Evolutionary conservation across 768 basidiomycete genomes (phyloP).

Genomic region (Lactarius sp.): DNA sequence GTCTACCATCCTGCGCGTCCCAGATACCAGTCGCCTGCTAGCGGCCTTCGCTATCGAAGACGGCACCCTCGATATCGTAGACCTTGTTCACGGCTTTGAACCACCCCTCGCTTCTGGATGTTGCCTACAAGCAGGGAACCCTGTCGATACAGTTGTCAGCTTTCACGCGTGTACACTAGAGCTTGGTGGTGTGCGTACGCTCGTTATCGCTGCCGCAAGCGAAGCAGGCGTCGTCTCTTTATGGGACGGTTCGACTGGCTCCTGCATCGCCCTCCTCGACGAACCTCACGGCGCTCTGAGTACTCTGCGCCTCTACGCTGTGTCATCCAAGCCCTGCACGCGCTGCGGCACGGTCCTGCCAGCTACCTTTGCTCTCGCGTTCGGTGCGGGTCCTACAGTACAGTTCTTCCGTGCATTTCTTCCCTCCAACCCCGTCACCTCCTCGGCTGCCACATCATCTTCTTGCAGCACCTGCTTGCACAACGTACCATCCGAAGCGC

Average conservation of each 20-base stretch:
- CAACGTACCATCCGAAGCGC: slow-evolving; percentile 36
- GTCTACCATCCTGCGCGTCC: slow-evolving; percentile 45
- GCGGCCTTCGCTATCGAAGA: slow-evolving; percentile 61
- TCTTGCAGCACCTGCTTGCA: slow-evolving; percentile 65
- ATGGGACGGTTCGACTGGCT: slow-evolving; percentile 67
- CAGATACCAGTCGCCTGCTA: slow-evolving; percentile 43
- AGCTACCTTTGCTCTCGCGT: slow-evolving; percentile 60
- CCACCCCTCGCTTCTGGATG: slow-evolving; percentile 42
- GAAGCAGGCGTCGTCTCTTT: slow-evolving; percentile 64
- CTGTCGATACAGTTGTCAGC: slow-evolving; percentile 47
- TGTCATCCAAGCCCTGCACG: slow-evolving; percentile 53
- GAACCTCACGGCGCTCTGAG: slow-evolving; percentile 54
- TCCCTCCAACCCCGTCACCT: slow-evolving; percentile 39
- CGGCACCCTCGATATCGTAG: slow-evolving; percentile 59
- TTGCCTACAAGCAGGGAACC: slow-evolving; percentile 54
- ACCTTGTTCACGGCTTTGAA: slow-evolving; percentile 39
- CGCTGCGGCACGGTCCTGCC: slow-evolving; percentile 64
- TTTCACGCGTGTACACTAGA: slow-evolving; percentile 51
- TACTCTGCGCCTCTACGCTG: slow-evolving; percentile 54
- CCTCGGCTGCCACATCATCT: slow-evolving; percentile 29
- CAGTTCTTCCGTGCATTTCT: slow-evolving; percentile 58
- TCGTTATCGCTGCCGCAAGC: slow-evolving; percentile 59
- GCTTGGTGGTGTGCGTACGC: slow-evolving; percentile 44
- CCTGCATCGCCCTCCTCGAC: slow-evolving; percentile 58
- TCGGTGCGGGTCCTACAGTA: slow-evolving; percentile 61